phyloP scores from a whole-genome alignment of 2,329 filamentous ascomycete species.

The Nigrospora osmanthi region DNA sequence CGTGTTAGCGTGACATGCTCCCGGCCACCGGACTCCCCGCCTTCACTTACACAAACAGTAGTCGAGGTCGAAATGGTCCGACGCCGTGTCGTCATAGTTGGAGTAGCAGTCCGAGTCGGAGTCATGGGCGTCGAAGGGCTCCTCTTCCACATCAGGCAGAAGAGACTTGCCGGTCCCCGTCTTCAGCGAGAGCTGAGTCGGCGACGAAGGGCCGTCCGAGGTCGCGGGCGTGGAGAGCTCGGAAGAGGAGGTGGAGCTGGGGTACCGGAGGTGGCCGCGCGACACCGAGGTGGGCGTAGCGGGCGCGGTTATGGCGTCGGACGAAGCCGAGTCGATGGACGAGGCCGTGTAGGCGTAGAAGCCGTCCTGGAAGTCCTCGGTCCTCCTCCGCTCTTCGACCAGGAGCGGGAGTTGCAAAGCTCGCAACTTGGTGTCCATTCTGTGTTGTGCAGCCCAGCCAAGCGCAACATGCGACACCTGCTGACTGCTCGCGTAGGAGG shows the following conservation, averaged over 20 bases:
- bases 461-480: not conserved
- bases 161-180: slow-evolving; percentile 48
- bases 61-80: slow-evolving; percentile 40
- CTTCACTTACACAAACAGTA: slow-evolving; percentile 66
- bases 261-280: slow-evolving; percentile 54
- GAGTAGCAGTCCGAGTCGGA: slow-evolving; percentile 43
- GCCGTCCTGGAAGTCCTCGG: slow-evolving; percentile 18
- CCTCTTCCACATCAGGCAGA: slow-evolving; percentile 79
- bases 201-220: slow-evolving; percentile 47
- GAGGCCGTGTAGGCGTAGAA: slow-evolving; percentile 35
- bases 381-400: slow-evolving; percentile 19
- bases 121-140: slow-evolving; percentile 60
- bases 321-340: slow-evolving; percentile 44
- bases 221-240: slow-evolving; percentile 48
- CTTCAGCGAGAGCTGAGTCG: slow-evolving; percentile 37
- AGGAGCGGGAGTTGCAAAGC: slow-evolving; percentile 19
- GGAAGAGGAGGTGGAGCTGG: slow-evolving; percentile 73
- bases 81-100: slow-evolving; percentile 35
- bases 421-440: slow-evolving; percentile 23
- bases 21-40: not conserved
- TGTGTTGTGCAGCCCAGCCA: slow-evolving; percentile 7
- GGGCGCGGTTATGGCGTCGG: slow-evolving; percentile 58
- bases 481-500: not conserved
- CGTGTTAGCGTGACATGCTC: too few species aligned
- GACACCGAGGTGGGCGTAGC: slow-evolving; percentile 63